Base-by-base conservation (phyloP, 2,329 filamentous ascomycete species). In the Tolypocladium endophyticum region DNA sequence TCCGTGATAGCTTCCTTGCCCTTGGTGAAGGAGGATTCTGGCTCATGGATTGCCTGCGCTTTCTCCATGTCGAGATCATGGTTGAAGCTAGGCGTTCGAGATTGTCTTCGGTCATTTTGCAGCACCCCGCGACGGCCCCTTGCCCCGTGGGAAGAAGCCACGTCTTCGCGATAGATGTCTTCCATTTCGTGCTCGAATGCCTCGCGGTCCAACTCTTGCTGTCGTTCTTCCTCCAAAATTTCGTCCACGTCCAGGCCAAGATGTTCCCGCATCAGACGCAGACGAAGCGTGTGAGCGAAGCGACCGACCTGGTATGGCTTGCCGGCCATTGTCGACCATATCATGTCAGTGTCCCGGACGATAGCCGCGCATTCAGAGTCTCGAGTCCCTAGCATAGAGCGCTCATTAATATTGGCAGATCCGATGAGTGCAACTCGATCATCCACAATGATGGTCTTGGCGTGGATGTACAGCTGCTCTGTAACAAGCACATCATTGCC, bases 341-440 rank as follows among this genome's bases (percentile, higher is more conserved):
- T 84, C 85, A 96, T 92, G 71, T 97, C 91, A 1, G 90, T 93
- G 71, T 99, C 94, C 58, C 93, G 86, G 50, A 99, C 89, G 52
- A 97, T 83, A 8, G 92, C 88, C 6, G 93, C 94, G 63, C 90
- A 86, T 74, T 99, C 94, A 0, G 93, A 97, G 73, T 99, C 94
- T 68, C 94, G 85, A 56, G 85, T 88, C 11, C 94, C 94, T 62
- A 97, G 74, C 91, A 97, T 92, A 8, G 93, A 97, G 54, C 94
- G 87, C 73, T 99, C 94, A 68, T 99, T 99, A 79, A 99, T 97
- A 71, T 99, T 99, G 58, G 94, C 94, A 54, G 93, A 97, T 23
- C 94, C 94, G 67, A 99, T 99, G 62, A 99, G 86, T 25, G 88
- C 93, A 60, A 94, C 85, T 39, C 93, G 86, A 69, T 99, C 94